These are phyloP conservation scores for Exobasidium rhododendri DNA, from an alignment of 1,284 basidiomycete genomes.

Conservation along the genomic window DNA sequence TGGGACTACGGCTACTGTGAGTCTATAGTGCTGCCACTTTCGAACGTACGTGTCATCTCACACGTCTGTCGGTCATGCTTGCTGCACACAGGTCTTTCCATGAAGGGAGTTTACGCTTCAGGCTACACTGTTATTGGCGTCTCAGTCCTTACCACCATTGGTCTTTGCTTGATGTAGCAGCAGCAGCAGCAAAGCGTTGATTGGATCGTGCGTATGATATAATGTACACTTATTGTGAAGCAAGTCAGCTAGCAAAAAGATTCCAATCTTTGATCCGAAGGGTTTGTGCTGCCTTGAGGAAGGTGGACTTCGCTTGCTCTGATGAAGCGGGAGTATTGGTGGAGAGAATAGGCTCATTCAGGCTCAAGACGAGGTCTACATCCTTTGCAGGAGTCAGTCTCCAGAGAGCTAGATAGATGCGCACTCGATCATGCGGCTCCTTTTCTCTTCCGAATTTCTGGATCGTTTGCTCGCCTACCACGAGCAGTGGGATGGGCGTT, in stretches of 20 bases:
- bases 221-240: too few relatives aligned
- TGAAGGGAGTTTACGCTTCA: slow-evolving; percentile 42
- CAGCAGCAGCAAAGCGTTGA: not conserved
- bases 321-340: not conserved
- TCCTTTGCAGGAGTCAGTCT: slow-evolving; percentile 35
- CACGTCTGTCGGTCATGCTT: slow-evolving; percentile 5
- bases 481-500: slow-evolving; percentile 27
- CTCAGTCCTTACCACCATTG: slow-evolving; percentile 33
- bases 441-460: slow-evolving; percentile 43
- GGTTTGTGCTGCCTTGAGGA: slow-evolving; percentile 11
- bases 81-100: slow-evolving; percentile 25
- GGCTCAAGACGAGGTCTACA: slow-evolving; percentile 47
- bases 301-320: slow-evolving; percentile 6
- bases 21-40: slow-evolving; percentile 47
- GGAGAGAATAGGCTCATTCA: slow-evolving; percentile 37
- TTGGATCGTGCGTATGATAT: too few relatives aligned
- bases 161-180: slow-evolving; percentile 32
- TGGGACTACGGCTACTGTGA: slow-evolving; percentile 89
- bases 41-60: slow-evolving; percentile 2
- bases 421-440: slow-evolving; percentile 32
- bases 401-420: slow-evolving; percentile 46
- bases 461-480: slow-evolving; percentile 41
- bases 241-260: slow-evolving; percentile 10
- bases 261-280: slow-evolving; percentile 13
- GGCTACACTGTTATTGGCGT: slow-evolving; percentile 47